Evolutionary conservation across 306 rosid genomes (phyloP).

Genomic region (Begonia loranthoides): DNA sequence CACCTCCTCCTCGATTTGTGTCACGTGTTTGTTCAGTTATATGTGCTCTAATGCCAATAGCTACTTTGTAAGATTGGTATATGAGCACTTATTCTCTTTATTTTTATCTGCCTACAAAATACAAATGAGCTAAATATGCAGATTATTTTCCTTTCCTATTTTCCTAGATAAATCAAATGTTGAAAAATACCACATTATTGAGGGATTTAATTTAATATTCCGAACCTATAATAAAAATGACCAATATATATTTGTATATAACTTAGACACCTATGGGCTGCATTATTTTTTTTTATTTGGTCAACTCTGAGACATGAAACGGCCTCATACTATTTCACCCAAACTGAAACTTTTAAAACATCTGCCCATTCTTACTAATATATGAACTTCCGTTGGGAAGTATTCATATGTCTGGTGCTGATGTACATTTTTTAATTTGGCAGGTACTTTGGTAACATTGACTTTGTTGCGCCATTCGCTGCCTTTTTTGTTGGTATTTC

Average conservation of each 20-base stretch:
- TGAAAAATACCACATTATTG: neutral
- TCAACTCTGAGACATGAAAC: neutral
- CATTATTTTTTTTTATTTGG: neutral
- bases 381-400: neutral
- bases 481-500: conserved; percentile 76
- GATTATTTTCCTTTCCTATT: neutral
- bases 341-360: too few relatives aligned
- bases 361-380: neutral
- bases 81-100: neutral
- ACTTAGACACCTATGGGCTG: neutral
- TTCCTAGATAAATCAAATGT: neutral
- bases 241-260: neutral
- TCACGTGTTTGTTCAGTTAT: conserved; percentile 77
- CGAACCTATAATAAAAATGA: too few relatives aligned
- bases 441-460: conserved; percentile 87
- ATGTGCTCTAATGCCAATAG: conserved; percentile 78
- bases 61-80: conserved; percentile 57
- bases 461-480: conserved; percentile 76
- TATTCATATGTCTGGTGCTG: conserved; percentile 5
- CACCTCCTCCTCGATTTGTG: conserved; percentile 84
- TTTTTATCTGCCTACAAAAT: too few relatives aligned
- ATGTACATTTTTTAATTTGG: conserved; percentile 19
- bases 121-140: neutral
- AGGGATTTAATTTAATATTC: too few relatives aligned
- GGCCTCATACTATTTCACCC: too few relatives aligned